Conservation (phyloP, 2,329 filamentous ascomycete genomes). For the Aspergillus luchuensis region DNA sequence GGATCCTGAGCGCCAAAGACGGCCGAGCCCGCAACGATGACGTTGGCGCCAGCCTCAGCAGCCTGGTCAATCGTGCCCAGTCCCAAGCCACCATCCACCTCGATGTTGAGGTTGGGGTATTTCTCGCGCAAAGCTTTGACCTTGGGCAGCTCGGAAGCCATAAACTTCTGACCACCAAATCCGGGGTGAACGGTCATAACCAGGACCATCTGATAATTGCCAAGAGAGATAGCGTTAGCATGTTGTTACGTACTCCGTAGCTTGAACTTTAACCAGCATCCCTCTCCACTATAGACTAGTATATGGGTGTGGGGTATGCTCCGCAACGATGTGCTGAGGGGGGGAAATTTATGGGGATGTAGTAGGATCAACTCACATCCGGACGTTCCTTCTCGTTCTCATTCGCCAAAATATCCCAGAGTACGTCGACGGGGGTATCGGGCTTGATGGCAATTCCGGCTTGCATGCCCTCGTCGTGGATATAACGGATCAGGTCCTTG, state of each 20-base stretch:
- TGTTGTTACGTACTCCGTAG: not conserved
- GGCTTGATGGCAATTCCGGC: conserved; percentile 97
- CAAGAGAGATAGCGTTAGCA: not conserved
- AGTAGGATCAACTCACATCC: conserved; percentile 66
- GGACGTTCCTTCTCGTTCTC: conserved; percentile 73
- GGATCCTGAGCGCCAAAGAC: conserved; percentile 93
- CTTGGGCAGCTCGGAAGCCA: conserved; percentile 93
- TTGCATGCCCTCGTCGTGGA: conserved; percentile 83
- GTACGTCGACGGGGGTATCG: conserved; percentile 82
- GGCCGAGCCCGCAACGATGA: conserved; percentile 94
- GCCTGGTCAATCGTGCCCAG: conserved; percentile 89
- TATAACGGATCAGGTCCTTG: conserved; percentile 82
- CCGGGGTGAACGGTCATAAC: conserved; percentile 98
- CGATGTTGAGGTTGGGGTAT: conserved; percentile 93
- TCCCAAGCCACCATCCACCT: conserved; percentile 91
- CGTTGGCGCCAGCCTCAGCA: conserved; percentile 92
- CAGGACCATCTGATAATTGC: conserved; percentile 77
- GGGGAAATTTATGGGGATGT: too few relatives aligned
- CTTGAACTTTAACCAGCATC: not conserved
- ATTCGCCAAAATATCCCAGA: conserved; percentile 85
- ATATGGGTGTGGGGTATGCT: too few relatives aligned
- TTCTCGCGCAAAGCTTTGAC: conserved; percentile 77
- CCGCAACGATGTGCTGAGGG: too few relatives aligned
- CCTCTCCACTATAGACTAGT: not conserved
- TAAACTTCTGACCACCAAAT: conserved; percentile 98